Base-by-base conservation (phyloP, 2,329 filamentous ascomycete genomes). In the Pseudofabraea citricarpa region DNA sequence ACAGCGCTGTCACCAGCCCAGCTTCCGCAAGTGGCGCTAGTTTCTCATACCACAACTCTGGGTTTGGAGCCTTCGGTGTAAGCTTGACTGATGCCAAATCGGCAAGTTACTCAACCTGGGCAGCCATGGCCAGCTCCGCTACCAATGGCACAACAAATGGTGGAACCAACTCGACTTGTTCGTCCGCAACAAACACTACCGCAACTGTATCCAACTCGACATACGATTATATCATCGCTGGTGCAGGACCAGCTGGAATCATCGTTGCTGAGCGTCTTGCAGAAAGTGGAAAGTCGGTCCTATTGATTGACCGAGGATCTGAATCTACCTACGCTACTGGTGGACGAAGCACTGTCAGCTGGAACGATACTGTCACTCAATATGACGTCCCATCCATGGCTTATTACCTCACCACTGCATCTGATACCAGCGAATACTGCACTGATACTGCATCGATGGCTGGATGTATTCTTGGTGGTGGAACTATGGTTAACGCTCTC, bases 301-400 rank as follows among this genome's bases (percentile, higher is more conserved):
- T 75, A 3, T 59, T 75, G 32, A 49, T 64, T 29, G 61, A 64
- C 42, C 41, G 46, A 19, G 50, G 52, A 23, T 21, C 39, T 12
- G 47, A 36, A 15, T 55, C 50, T 3, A 50, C 41, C n/a, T 54
- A 52, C 27, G 43, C 44, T 3, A 46, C 45, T 19, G 51, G 53
- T 16, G 51, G 51, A 16, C 44, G 49, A 35, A 50, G 46, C 18
- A 44, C 40, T 10, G 47, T 55, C 7, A 38, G 19, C 24, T 55
- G 51, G 51, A 54, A 55, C 31, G 43, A 50, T 5, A 52, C 51
- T 9, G 42, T 85, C 31, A 85, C 81, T 13, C 78, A 82, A 22
- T 85, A 86, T 51, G 83, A 87, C 52, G 78, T 85, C 4, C 82
- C 82, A 0, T 79, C 81, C 27, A 74, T 86, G 49, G 81, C 78